These are phyloP conservation scores for Xylaria sp. DNA, from an alignment of 2,329 filamentous ascomycete species.

Conservation along the genomic window DNA sequence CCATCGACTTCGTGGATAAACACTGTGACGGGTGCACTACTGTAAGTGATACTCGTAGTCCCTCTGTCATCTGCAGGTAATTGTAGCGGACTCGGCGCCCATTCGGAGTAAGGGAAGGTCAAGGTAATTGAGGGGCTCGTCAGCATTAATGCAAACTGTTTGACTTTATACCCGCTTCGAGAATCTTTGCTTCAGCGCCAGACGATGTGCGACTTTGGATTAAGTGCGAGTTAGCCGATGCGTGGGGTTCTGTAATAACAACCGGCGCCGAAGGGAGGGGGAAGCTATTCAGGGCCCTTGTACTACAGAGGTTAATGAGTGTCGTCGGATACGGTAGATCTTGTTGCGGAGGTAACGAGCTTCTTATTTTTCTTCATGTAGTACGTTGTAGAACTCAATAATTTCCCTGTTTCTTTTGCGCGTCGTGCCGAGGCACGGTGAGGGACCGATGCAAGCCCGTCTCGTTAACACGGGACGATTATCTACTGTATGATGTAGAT, in stretches of 20 bases:
- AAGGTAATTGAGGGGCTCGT: not conserved
- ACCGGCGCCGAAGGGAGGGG: not conserved
- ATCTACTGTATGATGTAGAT: not conserved
- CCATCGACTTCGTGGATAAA: not conserved
- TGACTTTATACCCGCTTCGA: not conserved
- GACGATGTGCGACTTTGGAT: not conserved
- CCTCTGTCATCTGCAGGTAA: not conserved
- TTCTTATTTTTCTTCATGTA: not conserved
- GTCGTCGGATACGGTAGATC: not conserved
- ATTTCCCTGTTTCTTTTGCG: slow-evolving; percentile 1
- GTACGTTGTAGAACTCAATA: slow-evolving; percentile 2
- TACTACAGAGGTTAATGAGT: not conserved
- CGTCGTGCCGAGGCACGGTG: not conserved
- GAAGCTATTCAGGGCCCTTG: not conserved
- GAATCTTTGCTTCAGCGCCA: slow-evolving; percentile 5
- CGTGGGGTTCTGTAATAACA: not conserved
- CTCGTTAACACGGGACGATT: not conserved
- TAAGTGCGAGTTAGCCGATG: not conserved
- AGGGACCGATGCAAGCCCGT: slow-evolving; percentile 6
- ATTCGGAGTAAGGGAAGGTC: not conserved
- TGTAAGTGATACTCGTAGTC: not conserved
- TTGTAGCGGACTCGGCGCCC: not conserved
- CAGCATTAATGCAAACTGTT: not conserved
- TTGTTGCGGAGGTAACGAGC: slow-evolving; percentile 10
- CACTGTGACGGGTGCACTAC: not conserved